These are phyloP conservation scores for Cucumis hystrix DNA, from an alignment of 306 rosid species.

Conservation along the genomic window DNA sequence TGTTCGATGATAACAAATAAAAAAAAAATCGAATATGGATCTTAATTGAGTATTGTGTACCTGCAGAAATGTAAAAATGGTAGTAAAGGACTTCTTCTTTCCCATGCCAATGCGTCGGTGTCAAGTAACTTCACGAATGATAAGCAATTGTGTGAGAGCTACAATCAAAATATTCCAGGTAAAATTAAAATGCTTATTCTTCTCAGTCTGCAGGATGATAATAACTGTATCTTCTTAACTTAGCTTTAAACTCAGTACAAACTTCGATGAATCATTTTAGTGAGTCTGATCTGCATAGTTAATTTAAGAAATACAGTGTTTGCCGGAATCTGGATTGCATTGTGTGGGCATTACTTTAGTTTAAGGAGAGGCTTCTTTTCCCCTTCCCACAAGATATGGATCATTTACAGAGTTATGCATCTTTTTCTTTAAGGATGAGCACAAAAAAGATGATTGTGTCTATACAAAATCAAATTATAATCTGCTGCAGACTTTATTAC, in stretches of 20 bases:
- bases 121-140: slow-evolving; percentile 32
- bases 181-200: not conserved
- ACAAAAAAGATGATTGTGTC: not conserved
- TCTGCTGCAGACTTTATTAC: not conserved
- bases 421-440: not conserved
- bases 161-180: slow-evolving; percentile 68
- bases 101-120: slow-evolving; percentile 24
- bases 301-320: not conserved
- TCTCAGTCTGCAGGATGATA: not conserved
- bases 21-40: not conserved
- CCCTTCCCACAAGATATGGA: too few relatives aligned
- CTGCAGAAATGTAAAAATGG: slow-evolving; percentile 47
- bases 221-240: not conserved
- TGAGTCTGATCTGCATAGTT: not conserved
- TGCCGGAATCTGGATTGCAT: not conserved
- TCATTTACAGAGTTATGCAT: not conserved
- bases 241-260: not conserved
- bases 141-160: slow-evolving; percentile 44
- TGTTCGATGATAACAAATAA: not conserved
- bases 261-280: not conserved
- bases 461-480: not conserved
- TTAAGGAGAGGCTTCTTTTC: not conserved
- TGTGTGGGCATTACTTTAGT: not conserved
- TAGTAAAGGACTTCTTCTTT: slow-evolving; percentile 30
- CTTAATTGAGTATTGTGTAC: slow-evolving; percentile 9